Evolutionary conservation across 1,284 basidiomycete genomes (phyloP).

Genomic region (Microbotryum lychnidis-dioicae): DNA sequence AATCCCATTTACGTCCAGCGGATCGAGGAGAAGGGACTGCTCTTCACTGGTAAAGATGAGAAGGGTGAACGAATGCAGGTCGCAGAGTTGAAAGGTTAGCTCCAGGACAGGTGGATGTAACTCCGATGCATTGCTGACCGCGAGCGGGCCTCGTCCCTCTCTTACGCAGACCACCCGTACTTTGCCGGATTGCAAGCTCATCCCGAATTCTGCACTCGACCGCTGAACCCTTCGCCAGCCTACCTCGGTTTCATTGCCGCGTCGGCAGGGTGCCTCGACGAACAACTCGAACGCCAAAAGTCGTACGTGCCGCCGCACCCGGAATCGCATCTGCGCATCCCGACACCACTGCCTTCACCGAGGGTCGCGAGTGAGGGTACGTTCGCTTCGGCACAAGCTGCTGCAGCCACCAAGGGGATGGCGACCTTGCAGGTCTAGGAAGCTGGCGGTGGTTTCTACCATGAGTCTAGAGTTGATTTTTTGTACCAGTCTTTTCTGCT

Average conservation of each 20-base stretch:
- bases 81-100: conserved; percentile 71
- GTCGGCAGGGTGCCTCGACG: conserved; percentile 64
- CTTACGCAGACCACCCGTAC: conserved; percentile 72
- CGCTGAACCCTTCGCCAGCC: conserved; percentile 91
- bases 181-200: conserved; percentile 94
- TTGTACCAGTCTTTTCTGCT: too few relatives aligned
- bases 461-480: too few relatives aligned
- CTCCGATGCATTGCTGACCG: not conserved
- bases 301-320: conserved; percentile 45
- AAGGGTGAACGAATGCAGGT: conserved; percentile 97
- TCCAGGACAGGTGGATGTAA: too few relatives aligned
- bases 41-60: conserved; percentile 91
- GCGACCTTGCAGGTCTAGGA: too few relatives aligned
- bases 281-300: conserved; percentile 64
- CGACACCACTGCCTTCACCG: not conserved
- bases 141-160: not conserved
- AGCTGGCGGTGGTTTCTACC: too few relatives aligned
- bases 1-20: conserved; percentile 77
- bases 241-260: conserved; percentile 96
- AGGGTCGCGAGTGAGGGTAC: too few relatives aligned
- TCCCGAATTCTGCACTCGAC: conserved; percentile 98
- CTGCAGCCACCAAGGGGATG: too few relatives aligned
- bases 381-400: too few relatives aligned
- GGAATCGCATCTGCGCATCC: conserved; percentile 25
- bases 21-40: conserved; percentile 62